These are phyloP conservation scores for Monosporascus sp. DNA, from an alignment of 2,329 filamentous ascomycete genomes.

Conservation along the genomic window DNA sequence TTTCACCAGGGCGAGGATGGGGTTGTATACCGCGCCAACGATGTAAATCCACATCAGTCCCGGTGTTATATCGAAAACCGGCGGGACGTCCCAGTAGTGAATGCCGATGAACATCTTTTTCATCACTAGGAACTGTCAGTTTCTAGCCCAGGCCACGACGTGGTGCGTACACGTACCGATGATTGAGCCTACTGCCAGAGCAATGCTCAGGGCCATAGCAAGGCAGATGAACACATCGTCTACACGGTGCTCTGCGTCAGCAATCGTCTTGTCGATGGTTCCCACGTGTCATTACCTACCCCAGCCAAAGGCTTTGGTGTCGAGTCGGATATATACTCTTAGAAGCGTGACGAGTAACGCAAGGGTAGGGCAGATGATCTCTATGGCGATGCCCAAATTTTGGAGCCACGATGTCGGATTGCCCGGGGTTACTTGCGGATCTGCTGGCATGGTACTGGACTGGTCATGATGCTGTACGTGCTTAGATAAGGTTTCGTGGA, in stretches of 20 bases:
- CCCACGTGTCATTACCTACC: conserved; percentile 14
- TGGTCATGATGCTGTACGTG: conserved; percentile 6
- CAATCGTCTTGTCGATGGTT: not conserved
- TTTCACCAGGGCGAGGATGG: conserved; percentile 39
- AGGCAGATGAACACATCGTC: conserved; percentile 22
- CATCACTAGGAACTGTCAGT: conserved; percentile 8
- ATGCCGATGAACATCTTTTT: conserved; percentile 12
- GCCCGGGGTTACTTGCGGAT: not conserved
- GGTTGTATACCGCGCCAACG: conserved; percentile 38
- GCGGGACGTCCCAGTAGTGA: conserved; percentile 12
- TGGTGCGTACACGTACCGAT: conserved; percentile 7
- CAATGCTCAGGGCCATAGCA: conserved; percentile 16
- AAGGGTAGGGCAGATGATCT: conserved; percentile 28
- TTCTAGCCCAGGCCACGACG: not conserved
- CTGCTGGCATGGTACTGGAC: conserved; percentile 8
- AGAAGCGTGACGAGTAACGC: conserved; percentile 22
- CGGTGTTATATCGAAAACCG: conserved; percentile 12
- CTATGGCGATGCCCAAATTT: conserved; percentile 20
- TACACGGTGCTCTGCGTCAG: conserved; percentile 5
- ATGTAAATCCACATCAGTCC: conserved; percentile 29
- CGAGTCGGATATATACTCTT: conserved; percentile 24
- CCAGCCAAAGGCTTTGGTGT: conserved; percentile 23
- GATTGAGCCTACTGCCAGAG: conserved; percentile 12
- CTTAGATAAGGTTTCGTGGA: conserved; percentile 4
- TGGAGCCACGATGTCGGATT: conserved; percentile 16